Evolutionary conservation across 1,284 basidiomycete species (phyloP).

Genomic region (Ustilago loliicola): DNA sequence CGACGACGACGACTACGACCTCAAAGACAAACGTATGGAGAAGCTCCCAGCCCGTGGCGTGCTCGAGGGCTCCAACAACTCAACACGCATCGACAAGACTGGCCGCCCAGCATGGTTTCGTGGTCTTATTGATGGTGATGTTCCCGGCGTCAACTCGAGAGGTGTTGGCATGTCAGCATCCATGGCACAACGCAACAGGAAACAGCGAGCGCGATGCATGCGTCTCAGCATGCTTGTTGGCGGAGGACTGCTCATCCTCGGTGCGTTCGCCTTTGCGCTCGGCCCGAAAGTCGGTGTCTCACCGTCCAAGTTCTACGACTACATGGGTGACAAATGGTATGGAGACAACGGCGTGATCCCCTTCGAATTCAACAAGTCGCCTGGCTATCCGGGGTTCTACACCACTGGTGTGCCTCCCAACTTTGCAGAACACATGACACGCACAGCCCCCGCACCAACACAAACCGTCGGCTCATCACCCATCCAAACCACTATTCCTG

Average conservation of each 20-base stretch:
- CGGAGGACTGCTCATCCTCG: constrained; percentile 41
- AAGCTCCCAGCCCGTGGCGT: constrained; percentile 42
- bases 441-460: constrained; percentile 38
- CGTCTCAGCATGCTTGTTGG: constrained; percentile 27
- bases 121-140: constrained; percentile 36
- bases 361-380: constrained; percentile 59
- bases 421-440: constrained; percentile 63
- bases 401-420: constrained; percentile 56
- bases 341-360: constrained; percentile 37
- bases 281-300: constrained; percentile 43
- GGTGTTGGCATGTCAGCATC: constrained; percentile 44
- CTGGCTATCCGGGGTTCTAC: constrained; percentile 65
- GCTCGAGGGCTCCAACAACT: constrained; percentile 42
- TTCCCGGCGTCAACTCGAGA: constrained; percentile 32
- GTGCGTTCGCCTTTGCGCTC: constrained; percentile 60
- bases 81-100: constrained; percentile 57
- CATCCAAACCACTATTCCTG: constrained; percentile 61
- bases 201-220: constrained; percentile 34
- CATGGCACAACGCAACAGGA: constrained; percentile 31
- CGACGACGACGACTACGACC: constrained; percentile 41
- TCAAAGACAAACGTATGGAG: constrained; percentile 23
- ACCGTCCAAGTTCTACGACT: constrained; percentile 35
- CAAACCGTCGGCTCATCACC: constrained; percentile 57
- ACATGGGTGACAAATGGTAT: constrained; percentile 56
- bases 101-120: constrained; percentile 62